Percentiles rank a stretch among this genome's conserved stretches.
These are phyloP conservation scores for Acacia concinna DNA, from an alignment of 331 rosid species.

Conservation along the genomic window DNA sequence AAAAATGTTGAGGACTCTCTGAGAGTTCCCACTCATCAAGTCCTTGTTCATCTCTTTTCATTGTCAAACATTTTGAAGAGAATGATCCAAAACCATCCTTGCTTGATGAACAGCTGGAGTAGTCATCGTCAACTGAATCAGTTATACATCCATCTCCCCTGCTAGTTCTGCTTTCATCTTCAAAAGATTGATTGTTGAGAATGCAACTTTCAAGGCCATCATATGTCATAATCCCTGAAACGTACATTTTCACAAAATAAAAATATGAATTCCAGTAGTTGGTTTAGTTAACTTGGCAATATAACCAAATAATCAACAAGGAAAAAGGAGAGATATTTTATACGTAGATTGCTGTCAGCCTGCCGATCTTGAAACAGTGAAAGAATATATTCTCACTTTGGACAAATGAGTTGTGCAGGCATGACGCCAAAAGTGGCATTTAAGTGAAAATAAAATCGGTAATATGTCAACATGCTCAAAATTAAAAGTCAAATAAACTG, in stretches of 20 bases:
- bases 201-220: slow-evolving; percentile 91
- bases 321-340: neutral
- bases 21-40: slow-evolving; percentile 72
- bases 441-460: neutral
- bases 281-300: neutral
- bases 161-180: slow-evolving; percentile 76
- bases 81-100: slow-evolving; percentile 80
- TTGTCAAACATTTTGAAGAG: slow-evolving; percentile 75
- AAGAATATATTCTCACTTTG: slow-evolving; percentile 42
- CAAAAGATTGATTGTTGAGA: slow-evolving; percentile 58
- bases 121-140: slow-evolving; percentile 75
- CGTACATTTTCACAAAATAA: slow-evolving; percentile 12
- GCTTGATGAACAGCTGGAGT: slow-evolving; percentile 82
- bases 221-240: slow-evolving; percentile 81
- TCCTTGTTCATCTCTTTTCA: slow-evolving; percentile 59
- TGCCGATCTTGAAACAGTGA: slow-evolving; percentile 36
- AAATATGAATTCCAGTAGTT: neutral
- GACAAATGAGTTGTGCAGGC: slow-evolving; percentile 38
- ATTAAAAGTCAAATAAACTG: slow-evolving; percentile 11
- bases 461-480: slow-evolving; percentile 14
- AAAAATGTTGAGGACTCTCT: slow-evolving; percentile 58
- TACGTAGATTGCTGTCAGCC: slow-evolving; percentile 22
- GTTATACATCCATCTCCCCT: slow-evolving; percentile 82
- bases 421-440: slow-evolving; percentile 32
- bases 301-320: neutral